A percentile compares a stretch with the other conserved stretches of the same genome.
Conservation (phyloP, 179 eudicot genomes). For the Silene vulgaris region DNA sequence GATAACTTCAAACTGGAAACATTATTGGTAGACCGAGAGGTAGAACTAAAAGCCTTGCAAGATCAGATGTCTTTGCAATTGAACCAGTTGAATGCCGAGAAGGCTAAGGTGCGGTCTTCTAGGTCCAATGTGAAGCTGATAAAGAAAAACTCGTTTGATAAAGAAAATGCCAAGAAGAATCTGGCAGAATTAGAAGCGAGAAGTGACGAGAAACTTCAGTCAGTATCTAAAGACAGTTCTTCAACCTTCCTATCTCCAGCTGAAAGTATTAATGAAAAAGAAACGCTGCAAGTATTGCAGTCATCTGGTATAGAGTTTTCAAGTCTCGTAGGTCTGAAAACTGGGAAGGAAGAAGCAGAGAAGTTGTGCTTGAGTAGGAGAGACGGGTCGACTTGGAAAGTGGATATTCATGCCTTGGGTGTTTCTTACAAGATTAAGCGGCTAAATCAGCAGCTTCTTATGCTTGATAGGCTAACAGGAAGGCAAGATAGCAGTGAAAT, state of each 20-base stretch:
- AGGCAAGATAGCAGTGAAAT: constrained; percentile 45
- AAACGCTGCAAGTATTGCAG: constrained; percentile 23
- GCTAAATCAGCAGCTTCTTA: constrained; percentile 71
- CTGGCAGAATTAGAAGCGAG: constrained; percentile 16
- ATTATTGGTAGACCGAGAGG: constrained; percentile 50
- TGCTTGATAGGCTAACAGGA: constrained; percentile 74
- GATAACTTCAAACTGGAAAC: constrained; percentile 52
- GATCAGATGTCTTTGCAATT: constrained; percentile 38
- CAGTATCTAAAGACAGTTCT: constrained; percentile 34
- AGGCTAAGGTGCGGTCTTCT: constrained; percentile 27
- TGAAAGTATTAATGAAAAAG: constrained; percentile 45
- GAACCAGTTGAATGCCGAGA: constrained; percentile 30
- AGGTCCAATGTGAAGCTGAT: constrained; percentile 54
- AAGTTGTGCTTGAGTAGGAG: constrained; percentile 28
- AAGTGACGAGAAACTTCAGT: constrained; percentile 27
- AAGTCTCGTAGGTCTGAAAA: constrained; percentile 26
- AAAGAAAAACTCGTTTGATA: constrained; percentile 44
- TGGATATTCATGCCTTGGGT: constrained; percentile 82
- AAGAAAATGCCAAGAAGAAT: constrained; percentile 31
- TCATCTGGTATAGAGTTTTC: constrained; percentile 25
- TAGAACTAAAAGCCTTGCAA: constrained; percentile 53
- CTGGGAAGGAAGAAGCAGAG: constrained; percentile 24
- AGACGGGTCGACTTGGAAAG: constrained; percentile 46
- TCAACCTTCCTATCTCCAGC: constrained; percentile 39
- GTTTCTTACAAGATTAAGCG: constrained; percentile 87